Conservation (phyloP, 495 filamentous ascomycete species). For the Letharia lupina region DNA sequence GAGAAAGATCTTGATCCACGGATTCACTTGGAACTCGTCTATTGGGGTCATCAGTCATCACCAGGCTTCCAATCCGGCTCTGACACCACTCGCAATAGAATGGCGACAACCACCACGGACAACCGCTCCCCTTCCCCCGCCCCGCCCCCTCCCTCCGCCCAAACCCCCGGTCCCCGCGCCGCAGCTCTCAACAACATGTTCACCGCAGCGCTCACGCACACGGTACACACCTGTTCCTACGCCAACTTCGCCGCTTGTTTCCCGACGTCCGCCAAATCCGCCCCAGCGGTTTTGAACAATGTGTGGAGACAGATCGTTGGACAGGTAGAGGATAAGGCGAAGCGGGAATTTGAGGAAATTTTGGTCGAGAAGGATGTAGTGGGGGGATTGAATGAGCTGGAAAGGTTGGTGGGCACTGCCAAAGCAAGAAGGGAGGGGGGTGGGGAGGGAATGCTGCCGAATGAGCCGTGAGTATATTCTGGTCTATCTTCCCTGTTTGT, state of each 20-base stretch:
- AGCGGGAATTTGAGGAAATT: conserved; percentile 69
- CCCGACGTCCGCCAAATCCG: conserved; percentile 66
- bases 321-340: conserved; percentile 52
- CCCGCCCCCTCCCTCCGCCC: conserved; percentile 47
- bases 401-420: conserved; percentile 65
- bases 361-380: conserved; percentile 63
- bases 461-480: conserved; percentile 33
- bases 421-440: conserved; percentile 45
- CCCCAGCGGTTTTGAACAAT: conserved; percentile 55
- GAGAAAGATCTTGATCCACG: not conserved
- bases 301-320: conserved; percentile 65
- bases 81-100: not conserved
- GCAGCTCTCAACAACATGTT: conserved; percentile 62
- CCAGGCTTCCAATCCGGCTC: not conserved
- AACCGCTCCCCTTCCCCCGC: conserved; percentile 43
- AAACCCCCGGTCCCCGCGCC: conserved; percentile 68
- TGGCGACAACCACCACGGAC: conserved; percentile 7
- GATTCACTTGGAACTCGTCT: not conserved
- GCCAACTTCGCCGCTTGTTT: conserved; percentile 81
- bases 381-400: conserved; percentile 69
- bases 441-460: conserved; percentile 21
- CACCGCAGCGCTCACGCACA: conserved; percentile 56
- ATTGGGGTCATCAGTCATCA: not conserved
- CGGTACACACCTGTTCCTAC: conserved; percentile 64
- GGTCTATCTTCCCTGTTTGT: not conserved